Evolutionary conservation across 139 green algal genomes (phyloP).

Genomic region (Tetraselmis striata): DNA sequence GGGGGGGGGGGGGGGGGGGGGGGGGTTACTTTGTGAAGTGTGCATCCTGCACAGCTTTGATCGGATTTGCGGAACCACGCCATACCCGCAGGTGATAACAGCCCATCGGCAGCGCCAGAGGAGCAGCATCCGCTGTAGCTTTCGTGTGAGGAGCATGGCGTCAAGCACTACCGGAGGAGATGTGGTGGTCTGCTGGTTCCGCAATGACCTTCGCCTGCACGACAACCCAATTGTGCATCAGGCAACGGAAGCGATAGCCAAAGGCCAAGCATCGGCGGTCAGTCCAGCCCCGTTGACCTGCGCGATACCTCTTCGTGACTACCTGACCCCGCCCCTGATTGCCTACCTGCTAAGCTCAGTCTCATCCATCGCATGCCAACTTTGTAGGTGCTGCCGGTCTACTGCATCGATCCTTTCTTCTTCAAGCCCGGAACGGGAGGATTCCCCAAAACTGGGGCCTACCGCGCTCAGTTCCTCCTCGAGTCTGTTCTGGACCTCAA

Average conservation of each 20-base stretch:
- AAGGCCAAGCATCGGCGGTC: background rate
- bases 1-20: no score
- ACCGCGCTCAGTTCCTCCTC: constrained; percentile 73
- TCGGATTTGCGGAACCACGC: no score
- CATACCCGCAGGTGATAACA: background rate
- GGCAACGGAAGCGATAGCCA: constrained; percentile 29
- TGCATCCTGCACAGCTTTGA: no score
- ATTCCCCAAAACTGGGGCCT: constrained; percentile 56
- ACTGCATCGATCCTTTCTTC: constrained; percentile 81
- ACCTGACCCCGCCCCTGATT: background rate
- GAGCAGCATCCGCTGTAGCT: background rate
- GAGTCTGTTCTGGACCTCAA: constrained; percentile 79
- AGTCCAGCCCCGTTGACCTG: background rate
- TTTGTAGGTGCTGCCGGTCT: constrained; percentile 79
- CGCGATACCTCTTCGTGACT: background rate
- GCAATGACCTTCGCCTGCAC: constrained; percentile 78
- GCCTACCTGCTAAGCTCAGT: no score
- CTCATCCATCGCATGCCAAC: background rate
- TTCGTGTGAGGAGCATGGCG: background rate
- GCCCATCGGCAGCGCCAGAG: no score
- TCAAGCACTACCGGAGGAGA: background rate
- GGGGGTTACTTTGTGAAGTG: no score
- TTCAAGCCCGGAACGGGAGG: constrained; percentile 49
- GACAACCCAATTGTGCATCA: constrained; percentile 77
- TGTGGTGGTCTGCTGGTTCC: constrained; percentile 75